Percentiles rank a stretch among this genome's conserved stretches.
phyloP scores from a whole-genome alignment of 352 stramenopile species.

The Phytophthora idaei region DNA sequence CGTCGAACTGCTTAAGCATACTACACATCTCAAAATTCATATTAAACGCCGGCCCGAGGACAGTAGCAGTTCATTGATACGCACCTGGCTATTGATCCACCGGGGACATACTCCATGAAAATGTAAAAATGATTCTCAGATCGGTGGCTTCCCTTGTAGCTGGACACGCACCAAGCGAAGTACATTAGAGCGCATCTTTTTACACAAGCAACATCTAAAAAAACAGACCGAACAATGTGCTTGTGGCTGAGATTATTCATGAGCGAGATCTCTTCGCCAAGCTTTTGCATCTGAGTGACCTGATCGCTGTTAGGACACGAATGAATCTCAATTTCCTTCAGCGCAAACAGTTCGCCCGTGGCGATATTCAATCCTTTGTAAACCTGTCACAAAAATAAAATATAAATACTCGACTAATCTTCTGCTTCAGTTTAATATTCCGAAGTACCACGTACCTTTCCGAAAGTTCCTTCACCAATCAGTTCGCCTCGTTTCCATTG shows the following conservation, averaged over 20 bases:
- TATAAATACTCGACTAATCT: background rate
- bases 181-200: conserved; percentile 19
- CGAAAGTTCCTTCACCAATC: conserved; percentile 96
- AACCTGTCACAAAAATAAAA: conserved; percentile 52
- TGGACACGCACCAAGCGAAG: conserved; percentile 23
- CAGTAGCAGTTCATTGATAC: background rate
- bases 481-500: conserved; percentile 94
- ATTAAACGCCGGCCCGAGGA: background rate
- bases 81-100: conserved; percentile 88
- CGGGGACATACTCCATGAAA: conserved; percentile 97
- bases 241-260: conserved; percentile 95
- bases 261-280: conserved; percentile 92
- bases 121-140: conserved; percentile 90
- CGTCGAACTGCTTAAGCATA: conserved; percentile 93
- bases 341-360: conserved; percentile 91
- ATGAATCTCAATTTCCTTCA: conserved; percentile 90
- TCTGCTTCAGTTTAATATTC: background rate
- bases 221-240: conserved; percentile 93
- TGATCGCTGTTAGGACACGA: conserved; percentile 54
- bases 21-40: conserved; percentile 28
- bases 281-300: conserved; percentile 72
- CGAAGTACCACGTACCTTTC: conserved; percentile 47
- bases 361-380: conserved; percentile 94
- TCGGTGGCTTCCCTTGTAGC: conserved; percentile 86
- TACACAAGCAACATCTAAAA: background rate